Base-by-base conservation (phyloP, 441 rosid species). In the Viola pubescens region DNA sequence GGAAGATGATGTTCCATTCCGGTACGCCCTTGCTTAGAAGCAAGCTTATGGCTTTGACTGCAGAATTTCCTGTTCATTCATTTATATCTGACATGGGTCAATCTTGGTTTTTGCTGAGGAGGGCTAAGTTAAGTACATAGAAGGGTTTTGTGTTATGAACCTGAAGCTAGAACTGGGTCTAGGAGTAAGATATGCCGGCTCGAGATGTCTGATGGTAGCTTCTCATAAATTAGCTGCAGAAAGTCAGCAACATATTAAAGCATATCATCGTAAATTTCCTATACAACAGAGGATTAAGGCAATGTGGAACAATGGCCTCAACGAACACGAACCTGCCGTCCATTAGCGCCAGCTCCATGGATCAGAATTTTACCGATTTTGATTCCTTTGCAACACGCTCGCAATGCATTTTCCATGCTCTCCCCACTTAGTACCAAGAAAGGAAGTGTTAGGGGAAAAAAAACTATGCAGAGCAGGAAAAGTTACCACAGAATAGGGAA, bases 301-400 rank as follows among this genome's bases (percentile, higher is more conserved):
- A 9, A 44, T 63, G 9, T 14, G 14, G 38, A 49, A 53, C n/a
- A 5, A 48, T 50, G 6, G 44, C 56, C 16, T 19, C 65, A n/a
- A 73, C 77, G 2, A 48, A 87, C 95, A 73, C 77, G 3, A 48
- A 89, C 95, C 89, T 88, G 89, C 45, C 84, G 75, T 60, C 97
- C 95, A 60, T 74, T 73, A 55, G 67, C 69, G 39, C 85, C 84
- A 70, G 79, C 92, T 70, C 90, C 77, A 54, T 84, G 95, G 57
- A 87, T 87, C 41, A 89, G 89, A 42, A 92, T 82, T 77, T 89
- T 92, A 26, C 98, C 97, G 39, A 92, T 84, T 72, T 87, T 92
- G 62, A 87, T 86, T 57, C 97, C 88, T 48, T 92, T 89, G 70
- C 98, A 89, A 65, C 98, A 92, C n/a, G 96, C 97, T 70, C 97